phyloP scores from a whole-genome alignment of 441 rosid species.

The Arabidopsis hybrid region DNA sequence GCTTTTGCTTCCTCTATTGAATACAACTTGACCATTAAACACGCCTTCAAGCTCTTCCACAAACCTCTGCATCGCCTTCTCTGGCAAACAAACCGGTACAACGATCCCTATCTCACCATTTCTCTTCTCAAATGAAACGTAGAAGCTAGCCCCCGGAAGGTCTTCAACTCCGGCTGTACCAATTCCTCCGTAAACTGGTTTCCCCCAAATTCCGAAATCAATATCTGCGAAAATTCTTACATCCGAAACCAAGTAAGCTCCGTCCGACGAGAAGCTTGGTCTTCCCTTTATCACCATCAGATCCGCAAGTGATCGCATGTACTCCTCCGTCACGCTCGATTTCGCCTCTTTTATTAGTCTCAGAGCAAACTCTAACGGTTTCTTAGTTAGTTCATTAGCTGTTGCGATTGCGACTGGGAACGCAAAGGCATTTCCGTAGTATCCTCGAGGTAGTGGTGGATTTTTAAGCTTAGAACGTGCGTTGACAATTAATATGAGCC shows the following conservation, averaged over 20 bases:
- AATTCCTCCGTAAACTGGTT: constrained; percentile 54
- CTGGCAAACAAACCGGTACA: constrained; percentile 54
- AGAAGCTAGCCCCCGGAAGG: constrained; percentile 45
- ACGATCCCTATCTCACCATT: constrained; percentile 51
- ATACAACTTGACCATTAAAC: constrained; percentile 5
- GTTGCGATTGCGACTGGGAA: constrained; percentile 45
- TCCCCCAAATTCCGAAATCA: constrained; percentile 42
- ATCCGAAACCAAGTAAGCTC: constrained; percentile 31
- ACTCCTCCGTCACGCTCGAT: constrained; percentile 42
- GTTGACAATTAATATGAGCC: constrained; percentile 36
- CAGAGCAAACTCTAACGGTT: constrained; percentile 48
- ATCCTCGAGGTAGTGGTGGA: constrained; percentile 45
- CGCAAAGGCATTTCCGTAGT: constrained; percentile 50
- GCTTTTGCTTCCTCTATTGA: constrained; percentile 5
- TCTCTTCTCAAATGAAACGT: constrained; percentile 32
- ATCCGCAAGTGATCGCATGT: constrained; percentile 44
- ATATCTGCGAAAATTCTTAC: constrained; percentile 16
- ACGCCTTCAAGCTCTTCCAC: constrained; percentile 38
- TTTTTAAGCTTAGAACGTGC: constrained; percentile 40
- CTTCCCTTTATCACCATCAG: constrained; percentile 38
- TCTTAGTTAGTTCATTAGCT: constrained; percentile 28
- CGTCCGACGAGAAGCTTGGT: background rate
- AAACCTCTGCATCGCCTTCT: constrained; percentile 52
- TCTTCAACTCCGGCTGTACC: constrained; percentile 44
- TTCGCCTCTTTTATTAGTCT: constrained; percentile 42